A percentile compares a stretch with the other conserved stretches of the same genome.
phyloP scores from a whole-genome alignment of 257 asterid species.

The Solanum lycopersicoides region DNA sequence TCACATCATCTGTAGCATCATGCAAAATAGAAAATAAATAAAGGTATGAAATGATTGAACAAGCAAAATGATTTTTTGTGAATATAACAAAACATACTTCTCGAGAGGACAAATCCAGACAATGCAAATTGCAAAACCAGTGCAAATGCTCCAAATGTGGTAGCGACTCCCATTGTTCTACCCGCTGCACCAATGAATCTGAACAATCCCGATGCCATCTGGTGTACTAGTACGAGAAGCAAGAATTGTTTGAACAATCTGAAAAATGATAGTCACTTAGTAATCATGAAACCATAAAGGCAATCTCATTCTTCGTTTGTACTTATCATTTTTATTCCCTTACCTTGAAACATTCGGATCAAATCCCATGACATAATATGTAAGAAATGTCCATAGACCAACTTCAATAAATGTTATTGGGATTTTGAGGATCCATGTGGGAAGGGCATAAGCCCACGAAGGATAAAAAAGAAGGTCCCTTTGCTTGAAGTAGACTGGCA shows the following conservation, averaged over 20 bases:
- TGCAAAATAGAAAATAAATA: neutral
- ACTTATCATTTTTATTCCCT: neutral
- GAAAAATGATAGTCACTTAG: neutral
- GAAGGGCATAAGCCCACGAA: conserved; percentile 61
- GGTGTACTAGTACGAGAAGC: conserved; percentile 30
- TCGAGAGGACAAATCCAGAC: conserved; percentile 55
- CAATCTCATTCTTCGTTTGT: too few relatives aligned
- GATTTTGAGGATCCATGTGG: conserved; percentile 49
- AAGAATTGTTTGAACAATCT: conserved; percentile 55
- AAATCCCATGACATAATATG: conserved; percentile 58
- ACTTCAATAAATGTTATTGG: conserved; percentile 47
- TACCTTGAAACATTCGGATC: conserved; percentile 58
- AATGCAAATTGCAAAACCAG: conserved; percentile 38
- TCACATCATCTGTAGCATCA: conserved; percentile 31
- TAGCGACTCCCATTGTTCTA: conserved; percentile 53
- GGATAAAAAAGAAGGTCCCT: conserved; percentile 58
- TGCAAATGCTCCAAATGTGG: conserved; percentile 51
- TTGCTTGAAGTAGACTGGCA: conserved; percentile 72
- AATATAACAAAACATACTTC: conserved; percentile 25
- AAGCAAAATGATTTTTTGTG: neutral
- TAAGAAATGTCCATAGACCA: conserved; percentile 28
- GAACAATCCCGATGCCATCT: conserved; percentile 40
- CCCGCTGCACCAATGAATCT: conserved; percentile 45
- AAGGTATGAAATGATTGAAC: neutral
- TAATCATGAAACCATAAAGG: neutral